Evolutionary conservation across 2,329 filamentous ascomycete genomes (phyloP).

Genomic region (Metarhizium robertsii): DNA sequence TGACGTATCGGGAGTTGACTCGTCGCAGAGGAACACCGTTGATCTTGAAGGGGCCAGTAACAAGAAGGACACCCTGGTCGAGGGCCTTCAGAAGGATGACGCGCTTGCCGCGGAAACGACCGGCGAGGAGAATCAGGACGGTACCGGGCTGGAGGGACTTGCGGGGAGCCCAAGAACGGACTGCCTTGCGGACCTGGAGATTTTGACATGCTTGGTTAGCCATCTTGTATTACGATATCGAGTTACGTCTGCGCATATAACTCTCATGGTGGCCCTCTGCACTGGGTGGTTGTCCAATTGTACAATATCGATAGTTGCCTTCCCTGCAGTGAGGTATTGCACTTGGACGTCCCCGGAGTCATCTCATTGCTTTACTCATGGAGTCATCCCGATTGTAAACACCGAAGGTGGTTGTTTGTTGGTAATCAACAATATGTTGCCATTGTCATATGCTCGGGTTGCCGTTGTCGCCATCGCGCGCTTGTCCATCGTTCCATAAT

Average conservation of each 20-base stretch:
- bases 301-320: neutral
- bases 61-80: constrained; percentile 93
- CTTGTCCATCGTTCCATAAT: constrained; percentile 1
- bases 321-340: neutral
- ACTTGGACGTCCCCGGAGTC: neutral
- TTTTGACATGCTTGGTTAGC: constrained; percentile 13
- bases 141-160: constrained; percentile 86
- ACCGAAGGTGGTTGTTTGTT: neutral
- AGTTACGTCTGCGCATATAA: neutral
- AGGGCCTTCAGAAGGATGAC: constrained; percentile 98
- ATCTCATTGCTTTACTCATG: too few relatives aligned
- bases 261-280: constrained; percentile 2
- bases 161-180: constrained; percentile 81
- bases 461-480: constrained; percentile 2
- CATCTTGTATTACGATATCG: neutral
- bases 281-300: neutral
- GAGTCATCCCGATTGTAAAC: too few relatives aligned
- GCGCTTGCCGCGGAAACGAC: constrained; percentile 99
- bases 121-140: constrained; percentile 97
- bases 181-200: constrained; percentile 81
- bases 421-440: neutral
- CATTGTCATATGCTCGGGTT: neutral
- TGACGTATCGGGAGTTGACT: constrained; percentile 89
- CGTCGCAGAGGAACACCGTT: constrained; percentile 97
- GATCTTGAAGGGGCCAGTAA: constrained; percentile 99